Evolutionary conservation across 2,329 filamentous ascomycete genomes (phyloP).

Genomic region (Clonostachys rosea): DNA sequence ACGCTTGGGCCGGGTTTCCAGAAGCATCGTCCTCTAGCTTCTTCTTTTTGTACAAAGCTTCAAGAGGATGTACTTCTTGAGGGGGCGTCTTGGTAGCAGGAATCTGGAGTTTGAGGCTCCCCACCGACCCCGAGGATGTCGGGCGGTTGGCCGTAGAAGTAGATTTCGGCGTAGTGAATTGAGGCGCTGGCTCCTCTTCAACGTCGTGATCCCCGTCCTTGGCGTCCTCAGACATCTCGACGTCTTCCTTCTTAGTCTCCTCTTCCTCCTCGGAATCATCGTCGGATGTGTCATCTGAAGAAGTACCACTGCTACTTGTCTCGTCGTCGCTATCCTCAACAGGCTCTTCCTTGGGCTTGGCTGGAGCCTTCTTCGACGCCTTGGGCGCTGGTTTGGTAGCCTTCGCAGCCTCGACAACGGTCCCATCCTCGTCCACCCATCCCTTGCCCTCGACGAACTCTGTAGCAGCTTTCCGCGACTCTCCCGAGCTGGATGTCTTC

Average conservation of each 20-base stretch:
- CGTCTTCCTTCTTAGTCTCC: conserved; percentile 6
- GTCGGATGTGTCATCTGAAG: conserved; percentile 22
- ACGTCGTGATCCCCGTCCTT: conserved; percentile 6
- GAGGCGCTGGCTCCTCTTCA: neutral
- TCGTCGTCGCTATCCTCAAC: conserved; percentile 20
- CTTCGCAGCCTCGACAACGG: conserved; percentile 57
- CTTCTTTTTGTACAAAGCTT: conserved; percentile 83
- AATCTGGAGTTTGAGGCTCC: conserved; percentile 50
- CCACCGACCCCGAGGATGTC: conserved; percentile 44
- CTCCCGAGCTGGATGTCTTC: conserved; percentile 42
- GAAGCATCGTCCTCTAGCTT: conserved; percentile 34
- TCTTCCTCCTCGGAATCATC: conserved; percentile 21
- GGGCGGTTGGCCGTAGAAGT: conserved; percentile 27
- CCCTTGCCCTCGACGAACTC: conserved; percentile 81
- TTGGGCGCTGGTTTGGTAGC: conserved; percentile 8
- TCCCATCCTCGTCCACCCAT: conserved; percentile 79
- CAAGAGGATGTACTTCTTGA: conserved; percentile 71
- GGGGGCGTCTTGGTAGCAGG: conserved; percentile 38
- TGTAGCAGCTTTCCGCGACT: conserved; percentile 18
- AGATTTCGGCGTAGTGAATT: conserved; percentile 9
- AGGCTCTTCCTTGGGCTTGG: conserved; percentile 6
- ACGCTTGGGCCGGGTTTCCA: conserved; percentile 25
- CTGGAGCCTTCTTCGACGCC: conserved; percentile 10
- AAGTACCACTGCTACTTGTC: conserved; percentile 32
- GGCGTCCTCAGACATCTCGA: conserved; percentile 4